Evolutionary conservation across 176 grass and related monocot genomes (phyloP).

Genomic region (Aegilops speltoides): DNA sequence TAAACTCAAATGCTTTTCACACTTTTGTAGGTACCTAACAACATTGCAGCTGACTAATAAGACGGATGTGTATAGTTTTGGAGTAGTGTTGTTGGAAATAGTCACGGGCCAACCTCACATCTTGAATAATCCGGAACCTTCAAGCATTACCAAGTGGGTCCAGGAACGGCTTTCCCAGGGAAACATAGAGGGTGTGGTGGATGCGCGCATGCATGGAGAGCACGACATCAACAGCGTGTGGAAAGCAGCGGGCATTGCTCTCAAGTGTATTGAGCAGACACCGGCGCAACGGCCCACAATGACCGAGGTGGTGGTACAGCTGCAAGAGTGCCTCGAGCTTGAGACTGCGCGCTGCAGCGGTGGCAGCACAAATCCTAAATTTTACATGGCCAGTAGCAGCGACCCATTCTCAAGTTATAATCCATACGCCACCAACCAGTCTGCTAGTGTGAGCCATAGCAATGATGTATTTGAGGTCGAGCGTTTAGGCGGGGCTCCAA

Average conservation of each 20-base stretch:
- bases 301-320: slow-evolving; percentile 49
- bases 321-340: slow-evolving; percentile 50
- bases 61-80: slow-evolving; percentile 66
- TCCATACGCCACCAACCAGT: neutral
- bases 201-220: slow-evolving; percentile 21
- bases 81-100: slow-evolving; percentile 47
- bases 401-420: neutral
- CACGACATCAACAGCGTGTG: slow-evolving; percentile 49
- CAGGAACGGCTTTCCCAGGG: slow-evolving; percentile 24
- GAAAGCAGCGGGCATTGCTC: slow-evolving; percentile 47
- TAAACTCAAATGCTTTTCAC: too few species aligned
- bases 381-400: neutral
- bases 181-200: slow-evolving; percentile 47
- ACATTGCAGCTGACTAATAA: slow-evolving; percentile 14
- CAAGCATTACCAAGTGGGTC: slow-evolving; percentile 34
- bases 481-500: too few species aligned
- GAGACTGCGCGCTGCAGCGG: neutral
- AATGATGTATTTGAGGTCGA: too few species aligned
- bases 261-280: slow-evolving; percentile 38
- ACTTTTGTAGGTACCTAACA: slow-evolving; percentile 1
- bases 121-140: neutral
- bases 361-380: neutral
- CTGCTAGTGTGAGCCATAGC: too few species aligned
- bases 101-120: slow-evolving; percentile 31
- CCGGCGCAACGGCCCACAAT: slow-evolving; percentile 38